Percentiles rank a stretch among this genome's conserved stretches.
These are phyloP conservation scores for Volvox reticuliferus DNA, from an alignment of 139 green algal genomes.

Conservation along the genomic window DNA sequence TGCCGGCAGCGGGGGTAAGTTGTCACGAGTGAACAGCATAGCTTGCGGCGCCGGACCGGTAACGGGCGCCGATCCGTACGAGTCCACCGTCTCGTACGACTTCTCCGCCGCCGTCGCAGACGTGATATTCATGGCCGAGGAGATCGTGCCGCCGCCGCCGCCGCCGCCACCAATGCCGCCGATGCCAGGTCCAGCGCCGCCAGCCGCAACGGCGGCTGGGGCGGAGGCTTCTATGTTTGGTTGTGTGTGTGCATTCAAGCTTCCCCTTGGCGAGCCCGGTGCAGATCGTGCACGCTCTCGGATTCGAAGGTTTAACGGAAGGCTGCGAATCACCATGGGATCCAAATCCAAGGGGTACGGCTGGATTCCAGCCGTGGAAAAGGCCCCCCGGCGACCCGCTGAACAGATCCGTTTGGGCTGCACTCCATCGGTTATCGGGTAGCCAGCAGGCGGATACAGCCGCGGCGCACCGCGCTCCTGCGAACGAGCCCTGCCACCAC, in stretches of 20 bases:
- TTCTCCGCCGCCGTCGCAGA: not conserved
- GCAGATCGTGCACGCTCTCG: not conserved
- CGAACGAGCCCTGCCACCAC: not conserved
- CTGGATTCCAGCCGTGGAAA: not conserved
- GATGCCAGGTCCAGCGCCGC: not conserved
- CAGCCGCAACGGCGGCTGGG: not conserved
- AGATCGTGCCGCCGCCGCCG: not conserved
- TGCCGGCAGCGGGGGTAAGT: constrained; percentile 34
- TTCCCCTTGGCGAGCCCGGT: not conserved
- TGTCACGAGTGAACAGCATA: not conserved
- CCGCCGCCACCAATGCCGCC: not conserved
- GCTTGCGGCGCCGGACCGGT: not conserved
- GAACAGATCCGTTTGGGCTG: constrained; percentile 8
- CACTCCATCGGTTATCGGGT: not conserved
- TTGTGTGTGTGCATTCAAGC: not conserved
- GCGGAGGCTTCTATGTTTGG: not conserved
- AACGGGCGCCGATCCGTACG: not conserved
- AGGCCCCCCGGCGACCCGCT: not conserved
- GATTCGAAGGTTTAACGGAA: not conserved
- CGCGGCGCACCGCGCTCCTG: not conserved
- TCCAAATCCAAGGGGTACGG: constrained; percentile 27
- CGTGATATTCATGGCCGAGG: too few species aligned
- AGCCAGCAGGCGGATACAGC: not conserved
- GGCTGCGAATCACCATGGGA: not conserved
- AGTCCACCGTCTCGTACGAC: not conserved